Conservation (phyloP, 805 yeast genomes). For the Yarrowia sp. region DNA sequence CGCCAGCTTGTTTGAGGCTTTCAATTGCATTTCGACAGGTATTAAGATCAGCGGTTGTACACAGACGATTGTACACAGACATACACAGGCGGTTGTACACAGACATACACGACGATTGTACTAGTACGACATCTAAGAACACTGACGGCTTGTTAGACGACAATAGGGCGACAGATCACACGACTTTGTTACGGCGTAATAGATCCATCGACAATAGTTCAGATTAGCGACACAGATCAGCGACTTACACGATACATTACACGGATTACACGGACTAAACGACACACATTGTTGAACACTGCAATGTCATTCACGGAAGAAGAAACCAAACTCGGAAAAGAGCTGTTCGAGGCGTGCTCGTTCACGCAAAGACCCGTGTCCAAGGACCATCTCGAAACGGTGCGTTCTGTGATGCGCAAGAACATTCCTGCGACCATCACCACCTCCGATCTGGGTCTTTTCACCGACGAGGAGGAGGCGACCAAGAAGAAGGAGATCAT, state of each 20-base stretch:
- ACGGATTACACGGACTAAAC: no score
- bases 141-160: no score
- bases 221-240: no score
- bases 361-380: constrained; percentile 30
- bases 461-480: constrained; percentile 27
- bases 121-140: no score
- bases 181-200: no score
- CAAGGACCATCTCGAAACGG: constrained; percentile 29
- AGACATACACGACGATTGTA: neutral
- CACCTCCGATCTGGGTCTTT: constrained; percentile 60
- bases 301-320: neutral
- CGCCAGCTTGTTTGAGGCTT: neutral
- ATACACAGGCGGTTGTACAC: neutral
- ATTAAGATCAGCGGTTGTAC: no score
- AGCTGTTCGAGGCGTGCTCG: constrained; percentile 28
- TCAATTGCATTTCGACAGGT: no score
- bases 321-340: neutral
- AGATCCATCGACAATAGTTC: no score
- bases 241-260: no score
- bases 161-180: no score
- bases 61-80: no score
- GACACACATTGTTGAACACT: no score
- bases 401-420: constrained; percentile 49
- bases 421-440: constrained; percentile 87
- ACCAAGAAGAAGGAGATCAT: constrained; percentile 9